Evolutionary conservation across 2,329 filamentous ascomycete species (phyloP), one percentile per base, ranked within the genome.

Genomic region (Neonectria hederae): DNA sequence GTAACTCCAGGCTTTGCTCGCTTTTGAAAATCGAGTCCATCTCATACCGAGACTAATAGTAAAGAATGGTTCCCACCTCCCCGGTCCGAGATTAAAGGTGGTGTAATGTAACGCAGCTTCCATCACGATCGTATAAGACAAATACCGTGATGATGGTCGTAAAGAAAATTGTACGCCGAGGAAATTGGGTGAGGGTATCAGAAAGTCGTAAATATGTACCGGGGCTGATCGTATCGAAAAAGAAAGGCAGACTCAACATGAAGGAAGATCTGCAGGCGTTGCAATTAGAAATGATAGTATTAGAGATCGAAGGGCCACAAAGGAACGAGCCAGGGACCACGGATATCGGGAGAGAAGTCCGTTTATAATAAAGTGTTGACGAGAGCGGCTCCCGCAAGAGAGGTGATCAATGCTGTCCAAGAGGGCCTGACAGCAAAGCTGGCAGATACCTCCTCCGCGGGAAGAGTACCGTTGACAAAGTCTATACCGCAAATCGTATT

Each of bases 401-500:
- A 57, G 11, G 67, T 40, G 17, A 68, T 35, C 3, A 70, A 32
- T 38, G 55, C 63, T 11, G 51, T 38, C 62, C 71, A 71, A 5
- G 71, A 72, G 3, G 74, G 72, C 5, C 54, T 42, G 32, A 52
- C 65, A 9, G 48, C 8, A 7, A 62, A 40, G 13, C 57, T 65
- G 10, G 65, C 62, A n/a, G 60, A 74, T 32, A 63, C 51, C 49
- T 71, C 72, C 5, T 73, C 74, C 35, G 73, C 77, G 0, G 86
- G 82, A 3, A 89, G 74, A n/a, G 83, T 85, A 43, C 80, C 78
- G 67, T 89, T 89, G 65, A 87, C 86, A 68, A 88, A 91, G 14
- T 76, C 76, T 0, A 82, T 77, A 0, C 89, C 89, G 71, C 89
- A 91, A 3, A 84, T 83, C 11, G 87, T 82, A 74, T 97, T 91